Evolutionary conservation across 148 eudicot genomes (phyloP).

Genomic region (Diospyros kaki): DNA sequence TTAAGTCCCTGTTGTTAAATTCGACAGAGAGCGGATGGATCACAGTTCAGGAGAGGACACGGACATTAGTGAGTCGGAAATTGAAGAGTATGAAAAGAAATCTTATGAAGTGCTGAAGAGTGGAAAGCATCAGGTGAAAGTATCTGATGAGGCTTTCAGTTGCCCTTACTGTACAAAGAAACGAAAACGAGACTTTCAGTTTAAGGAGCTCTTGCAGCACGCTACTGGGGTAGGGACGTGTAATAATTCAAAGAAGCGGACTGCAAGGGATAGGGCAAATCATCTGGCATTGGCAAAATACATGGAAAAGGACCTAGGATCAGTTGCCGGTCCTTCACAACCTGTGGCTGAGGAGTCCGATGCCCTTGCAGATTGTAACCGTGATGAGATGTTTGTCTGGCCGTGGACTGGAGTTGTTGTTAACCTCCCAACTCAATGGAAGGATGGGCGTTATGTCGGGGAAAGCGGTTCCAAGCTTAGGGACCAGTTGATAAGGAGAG

Average conservation of each 20-base stretch:
- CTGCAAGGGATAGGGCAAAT: slow-evolving; percentile 75
- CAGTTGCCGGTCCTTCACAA: slow-evolving; percentile 48
- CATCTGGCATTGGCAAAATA: slow-evolving; percentile 73
- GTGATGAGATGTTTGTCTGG: slow-evolving; percentile 86
- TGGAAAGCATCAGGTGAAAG: slow-evolving; percentile 49
- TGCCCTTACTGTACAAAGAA: slow-evolving; percentile 88
- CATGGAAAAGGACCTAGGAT: slow-evolving; percentile 51
- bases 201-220: slow-evolving; percentile 78
- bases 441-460: slow-evolving; percentile 75
- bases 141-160: slow-evolving; percentile 50
- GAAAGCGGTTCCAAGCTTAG: slow-evolving; percentile 92
- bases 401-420: slow-evolving; percentile 95
- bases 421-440: slow-evolving; percentile 57
- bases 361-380: slow-evolving; percentile 44
- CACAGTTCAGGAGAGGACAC: slow-evolving; percentile 67
- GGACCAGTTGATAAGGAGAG: slow-evolving; percentile 65
- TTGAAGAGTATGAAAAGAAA: slow-evolving; percentile 64
- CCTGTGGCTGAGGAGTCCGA: slow-evolving; percentile 29
- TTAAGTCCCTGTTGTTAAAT: background rate
- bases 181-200: slow-evolving; percentile 59
- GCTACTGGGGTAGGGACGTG: slow-evolving; percentile 72
- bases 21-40: slow-evolving; percentile 33
- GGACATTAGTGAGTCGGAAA: slow-evolving; percentile 75
- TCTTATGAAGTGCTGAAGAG: slow-evolving; percentile 58
- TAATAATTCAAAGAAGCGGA: slow-evolving; percentile 57